Percentiles rank a stretch among this genome's conserved stretches.
Evolutionary conservation across 306 rosid species (phyloP).

Genomic region (Ammopiptanthus mongolicus): DNA sequence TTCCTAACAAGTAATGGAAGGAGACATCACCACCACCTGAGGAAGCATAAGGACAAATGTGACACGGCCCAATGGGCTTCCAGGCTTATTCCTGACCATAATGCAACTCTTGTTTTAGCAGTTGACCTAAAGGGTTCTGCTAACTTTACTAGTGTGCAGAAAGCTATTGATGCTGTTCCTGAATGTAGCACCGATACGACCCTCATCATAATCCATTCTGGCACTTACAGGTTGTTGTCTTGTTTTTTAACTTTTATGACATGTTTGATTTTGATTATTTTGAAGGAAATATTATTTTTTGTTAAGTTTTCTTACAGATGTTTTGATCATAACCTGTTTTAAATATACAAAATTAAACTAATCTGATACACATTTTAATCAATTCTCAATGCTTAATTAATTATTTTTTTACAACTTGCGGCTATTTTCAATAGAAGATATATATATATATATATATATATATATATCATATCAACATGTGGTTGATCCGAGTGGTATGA

Average conservation of each 20-base stretch:
- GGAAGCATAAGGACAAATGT: constrained; percentile 28
- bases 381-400: background rate
- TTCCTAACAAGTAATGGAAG: constrained; percentile 26
- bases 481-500: no score
- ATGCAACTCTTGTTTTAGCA: constrained; percentile 46
- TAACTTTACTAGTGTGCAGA: constrained; percentile 64
- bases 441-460: background rate
- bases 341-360: no score
- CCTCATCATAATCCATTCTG: constrained; percentile 51
- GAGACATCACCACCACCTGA: constrained; percentile 15
- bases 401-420: background rate
- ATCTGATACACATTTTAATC: no score
- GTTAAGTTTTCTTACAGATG: no score
- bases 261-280: no score
- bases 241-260: background rate
- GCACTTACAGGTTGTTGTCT: constrained; percentile 29
- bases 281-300: no score
- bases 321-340: no score
- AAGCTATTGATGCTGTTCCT: constrained; percentile 68
- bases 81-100: constrained; percentile 32
- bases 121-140: constrained; percentile 56
- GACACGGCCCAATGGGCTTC: constrained; percentile 39
- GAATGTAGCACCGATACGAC: constrained; percentile 42
- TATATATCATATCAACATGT: no score
- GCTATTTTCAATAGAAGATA: background rate